Base-by-base conservation (phyloP, 31 red algal species). In the Endocladia muricata region DNA sequence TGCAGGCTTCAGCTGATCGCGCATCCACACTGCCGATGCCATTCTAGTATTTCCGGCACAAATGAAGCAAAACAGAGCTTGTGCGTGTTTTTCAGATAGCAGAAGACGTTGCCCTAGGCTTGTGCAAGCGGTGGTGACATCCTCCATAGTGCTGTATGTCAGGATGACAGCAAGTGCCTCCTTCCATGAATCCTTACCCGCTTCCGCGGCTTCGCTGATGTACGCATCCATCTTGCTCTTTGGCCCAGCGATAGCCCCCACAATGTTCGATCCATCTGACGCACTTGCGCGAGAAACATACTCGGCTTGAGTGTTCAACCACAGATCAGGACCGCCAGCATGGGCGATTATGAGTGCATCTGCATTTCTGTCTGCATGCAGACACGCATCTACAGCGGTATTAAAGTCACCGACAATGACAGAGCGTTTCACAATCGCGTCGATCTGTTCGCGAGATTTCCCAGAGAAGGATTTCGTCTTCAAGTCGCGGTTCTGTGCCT, bases 331-430 rank as follows among this genome's bases (percentile, higher is more conserved):
- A 56, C 91, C 91, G 23, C 91, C 91, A 0, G 81, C 81, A 57
- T 87, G 84, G 0, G 91, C 83, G 70, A 94, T 86, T 11, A 94
- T 42, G 22, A 94, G 56, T 0, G 91, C 91, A 74, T 94, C 91
- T 37, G 91, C 91, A 36, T 64, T 58, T 30, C 78, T 59, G 34
- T 73, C 83, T 49, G 73, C 67, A 36, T 83, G 61, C 35, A 94
- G 61, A 36, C 91, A 86, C 40, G 83, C 83, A 55, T 94, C 91
- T 29, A 94, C 91, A 0, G 91, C 91, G 47, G 75, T 65, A 59
- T 81, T 63, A 51, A 94, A 94, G 44, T 94, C 91, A 37, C 83
- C 91, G 31, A 94, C 83, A 32, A 88, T 81, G 13, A 94, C 83
- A 55, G 76, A 74, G 8, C 56, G 41, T 25, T 76, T 84, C 25